phyloP scores from a whole-genome alignment of 306 rosid species.

The Lathyrus aphaca region DNA sequence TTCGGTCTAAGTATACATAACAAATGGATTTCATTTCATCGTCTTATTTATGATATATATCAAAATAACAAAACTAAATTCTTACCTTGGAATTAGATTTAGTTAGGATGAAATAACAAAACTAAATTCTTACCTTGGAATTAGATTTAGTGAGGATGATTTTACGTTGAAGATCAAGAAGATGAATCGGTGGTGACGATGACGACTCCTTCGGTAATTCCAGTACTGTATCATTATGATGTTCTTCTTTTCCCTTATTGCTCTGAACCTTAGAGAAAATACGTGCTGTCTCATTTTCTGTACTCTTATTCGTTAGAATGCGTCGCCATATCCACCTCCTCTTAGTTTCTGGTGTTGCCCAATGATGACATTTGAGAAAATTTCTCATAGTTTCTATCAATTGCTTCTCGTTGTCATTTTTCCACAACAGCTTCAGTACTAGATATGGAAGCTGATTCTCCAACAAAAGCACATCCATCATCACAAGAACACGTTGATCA shows the following conservation, averaged over 20 bases:
- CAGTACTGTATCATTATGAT: too few relatives aligned
- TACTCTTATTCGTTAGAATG: too few relatives aligned
- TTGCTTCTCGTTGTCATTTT: neutral
- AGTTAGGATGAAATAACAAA: neutral
- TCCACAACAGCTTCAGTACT: neutral
- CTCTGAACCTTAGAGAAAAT: too few relatives aligned
- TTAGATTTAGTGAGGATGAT: neutral
- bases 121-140: neutral
- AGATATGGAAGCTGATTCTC: neutral
- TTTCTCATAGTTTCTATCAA: neutral
- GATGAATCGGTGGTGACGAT: neutral
- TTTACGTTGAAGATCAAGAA: neutral
- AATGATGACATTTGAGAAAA: neutral
- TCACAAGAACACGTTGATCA: neutral
- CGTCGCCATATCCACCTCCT: too few relatives aligned
- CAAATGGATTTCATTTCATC: too few relatives aligned
- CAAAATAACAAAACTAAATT: too few relatives aligned
- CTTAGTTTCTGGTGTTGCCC: neutral
- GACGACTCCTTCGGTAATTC: too few relatives aligned
- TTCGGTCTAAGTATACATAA: too few relatives aligned
- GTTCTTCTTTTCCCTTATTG: too few relatives aligned
- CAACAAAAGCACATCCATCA: conserved; percentile 10
- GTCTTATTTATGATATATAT: too few relatives aligned
- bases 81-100: neutral
- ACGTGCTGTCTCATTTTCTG: too few relatives aligned